phyloP scores from a whole-genome alignment of 257 asterid species.

The Ilex asprella region DNA sequence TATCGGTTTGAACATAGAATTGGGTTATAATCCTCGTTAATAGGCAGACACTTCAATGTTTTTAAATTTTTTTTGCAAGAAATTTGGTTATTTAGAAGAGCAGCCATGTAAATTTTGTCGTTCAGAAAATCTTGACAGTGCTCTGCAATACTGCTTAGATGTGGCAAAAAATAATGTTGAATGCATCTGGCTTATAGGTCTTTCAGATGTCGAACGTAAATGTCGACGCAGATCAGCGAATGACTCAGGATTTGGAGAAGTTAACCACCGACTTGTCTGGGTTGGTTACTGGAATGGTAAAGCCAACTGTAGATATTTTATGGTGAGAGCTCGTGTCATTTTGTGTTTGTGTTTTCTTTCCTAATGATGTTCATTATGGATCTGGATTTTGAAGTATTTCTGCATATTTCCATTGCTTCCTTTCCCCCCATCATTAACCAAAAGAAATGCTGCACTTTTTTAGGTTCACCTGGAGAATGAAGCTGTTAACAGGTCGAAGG shows the following conservation, averaged over 20 bases:
- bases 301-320: conserved; percentile 93
- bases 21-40: background rate
- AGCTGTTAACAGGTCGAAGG: conserved; percentile 85
- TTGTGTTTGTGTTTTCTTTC: background rate
- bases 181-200: conserved; percentile 39
- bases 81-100: too few relatives aligned
- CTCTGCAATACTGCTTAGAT: too few relatives aligned
- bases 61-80: too few relatives aligned
- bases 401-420: background rate
- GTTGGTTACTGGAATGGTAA: conserved; percentile 98
- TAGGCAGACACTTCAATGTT: background rate
- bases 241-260: conserved; percentile 97
- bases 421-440: background rate
- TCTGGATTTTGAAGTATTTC: background rate
- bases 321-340: conserved; percentile 45
- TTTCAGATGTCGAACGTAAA: conserved; percentile 57
- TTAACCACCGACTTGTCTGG: conserved; percentile 88
- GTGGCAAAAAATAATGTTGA: background rate
- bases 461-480: conserved; percentile 99
- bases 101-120: too few relatives aligned
- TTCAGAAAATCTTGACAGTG: too few relatives aligned
- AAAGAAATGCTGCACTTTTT: conserved; percentile 18
- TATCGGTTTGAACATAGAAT: too few relatives aligned
- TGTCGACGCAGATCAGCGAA: conserved; percentile 95
- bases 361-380: conserved; percentile 8